Percentiles rank a stretch among this genome's conserved stretches.
phyloP scores from a whole-genome alignment of 106 monocot genomes.

The Dendrobium chrysotoxum region DNA sequence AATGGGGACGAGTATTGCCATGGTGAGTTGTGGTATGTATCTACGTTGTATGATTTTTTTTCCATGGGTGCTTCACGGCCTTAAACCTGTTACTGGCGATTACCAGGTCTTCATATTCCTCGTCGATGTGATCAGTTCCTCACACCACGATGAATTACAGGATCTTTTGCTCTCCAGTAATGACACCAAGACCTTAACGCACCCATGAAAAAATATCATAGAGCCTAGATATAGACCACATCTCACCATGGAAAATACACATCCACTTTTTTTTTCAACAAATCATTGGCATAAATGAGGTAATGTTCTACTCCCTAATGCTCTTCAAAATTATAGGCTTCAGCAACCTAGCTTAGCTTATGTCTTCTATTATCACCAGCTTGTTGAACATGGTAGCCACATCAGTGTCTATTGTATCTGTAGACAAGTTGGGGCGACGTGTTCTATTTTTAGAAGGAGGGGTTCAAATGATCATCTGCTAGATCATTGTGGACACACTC shows the following conservation, averaged over 20 bases:
- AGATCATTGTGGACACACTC: constrained; percentile 9
- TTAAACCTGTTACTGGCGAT: neutral
- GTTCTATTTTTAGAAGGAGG: constrained; percentile 17
- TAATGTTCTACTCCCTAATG: constrained; percentile 58
- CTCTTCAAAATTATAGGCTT: constrained; percentile 58
- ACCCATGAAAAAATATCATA: constrained; percentile 38
- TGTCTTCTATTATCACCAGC: constrained; percentile 45
- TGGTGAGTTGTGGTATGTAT: constrained; percentile 1
- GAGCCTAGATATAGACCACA: constrained; percentile 30
- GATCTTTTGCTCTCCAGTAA: constrained; percentile 12
- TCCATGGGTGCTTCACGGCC: neutral
- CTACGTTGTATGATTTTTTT: neutral
- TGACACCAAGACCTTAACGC: constrained; percentile 6
- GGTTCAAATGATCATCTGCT: constrained; percentile 16
- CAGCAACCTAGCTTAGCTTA: constrained; percentile 34
- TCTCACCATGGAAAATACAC: constrained; percentile 26
- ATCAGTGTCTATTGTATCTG: constrained; percentile 22
- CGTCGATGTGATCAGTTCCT: neutral
- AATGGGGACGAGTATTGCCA: neutral
- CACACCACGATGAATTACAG: constrained; percentile 10
- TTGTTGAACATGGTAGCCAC: constrained; percentile 36
- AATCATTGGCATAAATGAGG: constrained; percentile 54
- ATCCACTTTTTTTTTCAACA: constrained; percentile 51
- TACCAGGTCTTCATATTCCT: neutral
- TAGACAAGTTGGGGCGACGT: constrained; percentile 15